These are phyloP conservation scores for Gossypium schwendimanii DNA, from an alignment of 441 rosid species.

Conservation along the genomic window DNA sequence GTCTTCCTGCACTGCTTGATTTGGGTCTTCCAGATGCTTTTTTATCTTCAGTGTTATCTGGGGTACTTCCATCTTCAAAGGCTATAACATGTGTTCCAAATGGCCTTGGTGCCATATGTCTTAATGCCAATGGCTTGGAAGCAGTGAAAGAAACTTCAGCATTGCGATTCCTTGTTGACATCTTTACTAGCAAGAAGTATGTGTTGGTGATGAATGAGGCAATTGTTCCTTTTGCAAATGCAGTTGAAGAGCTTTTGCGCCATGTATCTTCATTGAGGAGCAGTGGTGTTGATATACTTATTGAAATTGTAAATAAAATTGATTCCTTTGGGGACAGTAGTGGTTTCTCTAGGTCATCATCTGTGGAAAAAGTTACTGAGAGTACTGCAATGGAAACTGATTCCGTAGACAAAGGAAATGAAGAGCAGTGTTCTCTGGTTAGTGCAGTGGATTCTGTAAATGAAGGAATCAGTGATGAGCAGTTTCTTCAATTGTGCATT, in stretches of 20 bases:
- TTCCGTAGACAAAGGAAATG: slow-evolving; percentile 58
- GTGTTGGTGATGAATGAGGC: slow-evolving; percentile 92
- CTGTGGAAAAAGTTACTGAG: slow-evolving; percentile 46
- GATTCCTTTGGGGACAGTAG: slow-evolving; percentile 50
- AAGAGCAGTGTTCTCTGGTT: slow-evolving; percentile 37
- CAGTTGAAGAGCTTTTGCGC: slow-evolving; percentile 95
- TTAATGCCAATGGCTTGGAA: slow-evolving; percentile 86
- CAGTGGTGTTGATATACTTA: slow-evolving; percentile 82
- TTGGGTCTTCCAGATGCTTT: slow-evolving; percentile 91
- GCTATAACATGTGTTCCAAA: slow-evolving; percentile 93
- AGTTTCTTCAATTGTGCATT: slow-evolving; percentile 76
- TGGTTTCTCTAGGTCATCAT: slow-evolving; percentile 40
- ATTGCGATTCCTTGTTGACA: slow-evolving; percentile 69
- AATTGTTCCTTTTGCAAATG: slow-evolving; percentile 89
- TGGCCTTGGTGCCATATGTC: slow-evolving; percentile 96
- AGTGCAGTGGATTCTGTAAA: slow-evolving; percentile 37
- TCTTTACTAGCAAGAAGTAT: slow-evolving; percentile 85
- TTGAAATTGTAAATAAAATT: slow-evolving; percentile 79
- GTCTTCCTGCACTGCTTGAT: slow-evolving; percentile 71
- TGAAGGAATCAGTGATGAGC: slow-evolving; percentile 67
- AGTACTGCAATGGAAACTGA: slow-evolving; percentile 90
- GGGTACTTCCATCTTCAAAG: slow-evolving; percentile 87
- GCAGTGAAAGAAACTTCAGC: slow-evolving; percentile 87
- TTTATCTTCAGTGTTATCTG: slow-evolving; percentile 78
- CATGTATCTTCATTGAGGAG: slow-evolving; percentile 85